Evolutionary conservation across 768 basidiomycete species (phyloP).

Genomic region (Leccinellum albellum): DNA sequence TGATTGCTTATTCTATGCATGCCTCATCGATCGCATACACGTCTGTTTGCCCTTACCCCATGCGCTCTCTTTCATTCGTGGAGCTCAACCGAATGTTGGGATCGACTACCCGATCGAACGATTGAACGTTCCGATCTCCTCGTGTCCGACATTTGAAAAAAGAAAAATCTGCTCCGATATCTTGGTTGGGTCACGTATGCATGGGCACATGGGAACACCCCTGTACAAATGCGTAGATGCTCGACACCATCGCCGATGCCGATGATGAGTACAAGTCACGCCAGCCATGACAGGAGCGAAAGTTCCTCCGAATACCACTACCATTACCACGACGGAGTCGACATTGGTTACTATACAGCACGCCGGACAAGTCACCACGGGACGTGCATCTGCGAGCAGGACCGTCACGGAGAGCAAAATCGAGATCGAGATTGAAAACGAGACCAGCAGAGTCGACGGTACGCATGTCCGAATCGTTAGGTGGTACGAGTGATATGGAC

Average conservation of each 20-base stretch:
- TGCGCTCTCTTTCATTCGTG: not conserved
- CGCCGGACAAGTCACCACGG: slow-evolving; percentile 21
- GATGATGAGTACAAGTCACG: not conserved
- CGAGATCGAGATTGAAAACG: not conserved
- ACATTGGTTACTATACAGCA: slow-evolving; percentile 21
- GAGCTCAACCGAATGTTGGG: not conserved
- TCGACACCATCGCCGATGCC: not conserved
- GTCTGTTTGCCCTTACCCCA: not conserved
- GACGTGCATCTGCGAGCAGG: slow-evolving; percentile 1
- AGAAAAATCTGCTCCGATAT: not conserved
- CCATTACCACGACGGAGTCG: not conserved
- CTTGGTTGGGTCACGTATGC: not conserved
- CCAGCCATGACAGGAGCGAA: not conserved
- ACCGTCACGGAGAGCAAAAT: not conserved
- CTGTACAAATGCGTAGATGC: not conserved
- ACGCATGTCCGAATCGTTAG: slow-evolving; percentile 3
- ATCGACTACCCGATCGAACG: not conserved
- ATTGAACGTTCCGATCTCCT: not conserved
- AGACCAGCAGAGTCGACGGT: not conserved
- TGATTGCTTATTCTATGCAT: not conserved
- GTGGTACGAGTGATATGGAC: not conserved
- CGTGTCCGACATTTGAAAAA: not conserved
- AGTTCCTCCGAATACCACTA: not conserved
- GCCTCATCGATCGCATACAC: not conserved
- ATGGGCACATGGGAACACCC: too few relatives aligned